Evolutionary conservation across 139 green algal species (phyloP).

Genomic region (Spirogloea muscicola): DNA sequence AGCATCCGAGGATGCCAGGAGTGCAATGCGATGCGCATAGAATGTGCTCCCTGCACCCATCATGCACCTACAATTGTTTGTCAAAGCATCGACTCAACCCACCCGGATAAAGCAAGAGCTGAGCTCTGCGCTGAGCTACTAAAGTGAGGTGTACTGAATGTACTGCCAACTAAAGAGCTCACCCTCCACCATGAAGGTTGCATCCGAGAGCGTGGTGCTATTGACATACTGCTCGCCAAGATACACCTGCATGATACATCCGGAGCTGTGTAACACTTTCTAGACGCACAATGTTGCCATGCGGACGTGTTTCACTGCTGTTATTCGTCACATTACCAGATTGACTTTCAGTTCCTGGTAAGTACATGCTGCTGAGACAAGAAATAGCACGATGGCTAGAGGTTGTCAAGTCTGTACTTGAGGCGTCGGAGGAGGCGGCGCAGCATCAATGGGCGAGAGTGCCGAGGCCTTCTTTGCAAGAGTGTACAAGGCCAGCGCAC

Average conservation of each 20-base stretch:
- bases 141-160: no score
- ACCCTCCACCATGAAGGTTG: conserved; percentile 88
- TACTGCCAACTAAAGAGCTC: no score
- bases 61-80: not conserved
- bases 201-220: conserved; percentile 77
- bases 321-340: no score
- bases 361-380: no score
- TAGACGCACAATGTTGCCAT: no score
- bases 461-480: conserved; percentile 65
- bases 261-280: no score
- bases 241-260: conserved; percentile 60
- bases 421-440: conserved; percentile 55
- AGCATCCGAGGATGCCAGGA: conserved; percentile 81
- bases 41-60: conserved; percentile 57
- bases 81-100: no score
- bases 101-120: no score
- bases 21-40: conserved; percentile 83
- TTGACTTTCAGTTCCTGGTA: no score
- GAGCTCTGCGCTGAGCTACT: no score
- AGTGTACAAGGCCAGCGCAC: conserved; percentile 65
- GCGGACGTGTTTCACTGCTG: no score
- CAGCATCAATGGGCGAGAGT: conserved; percentile 54
- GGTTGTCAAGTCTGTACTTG: conserved; percentile 38
- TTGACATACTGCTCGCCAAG: conserved; percentile 87
- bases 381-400: no score